Conservation (phyloP, 2,329 filamentous ascomycete species). For the Colletotrichum agaves region DNA sequence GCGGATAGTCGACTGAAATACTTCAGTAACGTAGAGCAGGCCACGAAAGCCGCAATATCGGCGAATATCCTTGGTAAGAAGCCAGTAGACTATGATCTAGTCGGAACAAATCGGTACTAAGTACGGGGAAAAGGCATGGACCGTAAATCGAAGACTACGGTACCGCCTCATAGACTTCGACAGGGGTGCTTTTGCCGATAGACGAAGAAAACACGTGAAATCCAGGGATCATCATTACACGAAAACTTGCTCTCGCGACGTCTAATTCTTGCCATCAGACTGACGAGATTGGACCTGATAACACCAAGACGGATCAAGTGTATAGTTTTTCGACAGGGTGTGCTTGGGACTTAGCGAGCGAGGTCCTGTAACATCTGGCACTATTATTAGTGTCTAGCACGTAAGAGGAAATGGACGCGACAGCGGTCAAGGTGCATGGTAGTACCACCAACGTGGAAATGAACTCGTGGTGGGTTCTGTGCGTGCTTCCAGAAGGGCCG, state of each 20-base stretch:
- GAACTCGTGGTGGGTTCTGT: not conserved
- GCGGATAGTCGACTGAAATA: too few species aligned
- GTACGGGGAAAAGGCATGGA: not conserved
- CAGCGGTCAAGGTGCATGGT: not conserved
- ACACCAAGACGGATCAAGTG: not conserved
- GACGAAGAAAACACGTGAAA: constrained; percentile 3
- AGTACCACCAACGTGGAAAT: not conserved
- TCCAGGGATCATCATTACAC: not conserved
- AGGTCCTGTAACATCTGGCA: too few species aligned
- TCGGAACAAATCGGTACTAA: not conserved
- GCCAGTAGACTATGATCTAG: not conserved
- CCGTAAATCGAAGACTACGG: not conserved
- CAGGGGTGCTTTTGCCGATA: not conserved
- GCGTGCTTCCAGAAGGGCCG: constrained; percentile 2
- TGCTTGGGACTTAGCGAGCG: not conserved
- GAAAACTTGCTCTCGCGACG: not conserved
- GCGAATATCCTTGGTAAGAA: not conserved
- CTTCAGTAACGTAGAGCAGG: not conserved
- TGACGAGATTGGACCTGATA: not conserved
- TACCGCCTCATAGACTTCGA: not conserved
- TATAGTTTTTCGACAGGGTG: too few species aligned
- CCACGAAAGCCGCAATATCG: not conserved
- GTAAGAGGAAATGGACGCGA: not conserved
- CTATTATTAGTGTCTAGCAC: constrained; percentile 6
- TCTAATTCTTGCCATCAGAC: not conserved